Base-by-base conservation (phyloP, 257 asterid species). In the Primulina huaijiensis region DNA sequence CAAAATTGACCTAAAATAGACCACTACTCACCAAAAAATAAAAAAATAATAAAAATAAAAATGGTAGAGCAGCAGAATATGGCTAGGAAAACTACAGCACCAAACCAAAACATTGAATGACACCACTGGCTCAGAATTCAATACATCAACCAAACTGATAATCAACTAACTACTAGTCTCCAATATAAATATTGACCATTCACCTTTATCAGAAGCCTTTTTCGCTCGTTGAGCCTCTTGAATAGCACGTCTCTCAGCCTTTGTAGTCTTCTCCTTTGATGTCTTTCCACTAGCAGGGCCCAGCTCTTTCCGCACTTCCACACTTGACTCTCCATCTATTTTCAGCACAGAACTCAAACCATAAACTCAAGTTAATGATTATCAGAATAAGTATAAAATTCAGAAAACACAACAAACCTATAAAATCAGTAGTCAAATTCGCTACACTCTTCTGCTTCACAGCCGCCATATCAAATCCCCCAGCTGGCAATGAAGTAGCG, bases 171-270 rank as follows among this genome's bases (percentile, higher is more conserved):
- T 63, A 0, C 7, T 8, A 50, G 23, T 43, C 19, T 69, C 67
- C 65, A 23, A 56, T 38, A 35, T 7, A 27, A 35, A 61, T 25
- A 52, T 27, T 50, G 65, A 19, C 25, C 60, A 43, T 33, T 27
- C 69, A 91, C 97, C 95, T 86, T 88, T 86, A 6, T 91, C 74
- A 55, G 96, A 90, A 65, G 88, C 86, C 85, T 94, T 94, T 17
- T 90, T 92, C 75, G 97, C 97, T 30, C 97, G 82, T 72, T 94
- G 97, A 23, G 99, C 93, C 74, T 94, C 99, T 75, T 94, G 97
- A 50, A 86, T 77, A n/a, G 97, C 99, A 14, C 99, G 89, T 65
- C 97, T 87, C 75, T 91, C 97, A 4, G 97, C 97, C 68, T 91
- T 94, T 0, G 97, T 83, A 3, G 96, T 85, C 83, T 89, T 89